phyloP scores from a whole-genome alignment of 2,329 filamentous ascomycete genomes.

The Aciculosporium take region DNA sequence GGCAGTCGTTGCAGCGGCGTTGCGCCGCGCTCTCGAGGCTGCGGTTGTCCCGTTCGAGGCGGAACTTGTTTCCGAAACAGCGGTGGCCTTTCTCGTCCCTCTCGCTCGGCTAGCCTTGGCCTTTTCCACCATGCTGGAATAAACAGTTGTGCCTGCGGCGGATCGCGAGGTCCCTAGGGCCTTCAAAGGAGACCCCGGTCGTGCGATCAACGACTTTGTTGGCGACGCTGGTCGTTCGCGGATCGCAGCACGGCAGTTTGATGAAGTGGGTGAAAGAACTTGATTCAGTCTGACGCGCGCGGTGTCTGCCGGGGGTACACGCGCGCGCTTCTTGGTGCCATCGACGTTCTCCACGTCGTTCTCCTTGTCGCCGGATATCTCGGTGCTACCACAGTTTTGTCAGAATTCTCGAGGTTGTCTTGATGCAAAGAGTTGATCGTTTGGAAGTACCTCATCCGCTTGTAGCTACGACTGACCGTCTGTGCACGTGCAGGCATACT shows the following conservation, averaged over 20 bases:
- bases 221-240: slow-evolving; percentile 37
- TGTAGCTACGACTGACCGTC: slow-evolving; percentile 21
- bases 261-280: slow-evolving; percentile 69
- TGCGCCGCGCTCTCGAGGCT: slow-evolving; percentile 19
- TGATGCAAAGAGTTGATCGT: too few species aligned
- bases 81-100: slow-evolving; percentile 31
- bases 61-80: slow-evolving; percentile 29
- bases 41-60: slow-evolving; percentile 24
- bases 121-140: slow-evolving; percentile 46
- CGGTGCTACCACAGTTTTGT: slow-evolving; percentile 35
- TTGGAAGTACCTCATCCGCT: slow-evolving; percentile 43
- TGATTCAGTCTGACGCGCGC: slow-evolving; percentile 31
- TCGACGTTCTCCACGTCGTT: slow-evolving; percentile 47
- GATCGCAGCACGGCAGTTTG: slow-evolving; percentile 53
- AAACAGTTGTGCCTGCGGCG: slow-evolving; percentile 27
- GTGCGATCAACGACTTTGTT: slow-evolving; percentile 41
- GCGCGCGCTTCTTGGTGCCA: slow-evolving; percentile 56
- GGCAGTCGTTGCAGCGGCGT: slow-evolving; percentile 18
- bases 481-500: slow-evolving; percentile 12
- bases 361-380: slow-evolving; percentile 60
- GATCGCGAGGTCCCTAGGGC: slow-evolving; percentile 25
- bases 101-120: slow-evolving; percentile 40
- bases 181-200: slow-evolving; percentile 50
- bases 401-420: too few species aligned
- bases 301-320: slow-evolving; percentile 27